These are phyloP conservation scores for Ustilago curta DNA, from an alignment of 1,284 basidiomycete genomes.

Conservation along the genomic window DNA sequence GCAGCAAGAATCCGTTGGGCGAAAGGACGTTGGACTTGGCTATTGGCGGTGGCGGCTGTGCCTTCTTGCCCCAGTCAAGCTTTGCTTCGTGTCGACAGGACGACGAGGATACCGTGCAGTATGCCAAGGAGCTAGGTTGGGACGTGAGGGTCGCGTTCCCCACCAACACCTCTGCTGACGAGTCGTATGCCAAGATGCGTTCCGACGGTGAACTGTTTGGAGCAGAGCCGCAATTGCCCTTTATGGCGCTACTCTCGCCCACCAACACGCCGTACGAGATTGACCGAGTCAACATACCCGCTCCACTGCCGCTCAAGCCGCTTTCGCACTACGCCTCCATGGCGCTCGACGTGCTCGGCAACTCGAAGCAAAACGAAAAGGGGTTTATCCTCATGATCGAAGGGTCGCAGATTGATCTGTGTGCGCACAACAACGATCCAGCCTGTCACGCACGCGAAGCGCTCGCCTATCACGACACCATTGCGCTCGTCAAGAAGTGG, in stretches of 20 bases:
- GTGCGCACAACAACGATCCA: conserved; percentile 62
- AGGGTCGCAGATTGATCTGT: conserved; percentile 66
- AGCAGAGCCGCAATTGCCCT: conserved; percentile 36
- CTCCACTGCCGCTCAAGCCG: conserved; percentile 33
- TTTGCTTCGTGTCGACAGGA: conserved; percentile 65
- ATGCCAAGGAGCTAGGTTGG: conserved; percentile 56
- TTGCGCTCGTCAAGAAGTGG: conserved; percentile 63
- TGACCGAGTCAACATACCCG: conserved; percentile 55
- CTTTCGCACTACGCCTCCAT: conserved; percentile 48
- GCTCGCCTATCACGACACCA: conserved; percentile 69
- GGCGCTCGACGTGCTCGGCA: conserved; percentile 43
- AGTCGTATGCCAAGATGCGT: not conserved
- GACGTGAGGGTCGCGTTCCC: conserved; percentile 47
- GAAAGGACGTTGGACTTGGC: conserved; percentile 66
- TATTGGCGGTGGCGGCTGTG: conserved; percentile 70
- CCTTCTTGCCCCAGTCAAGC: conserved; percentile 67
- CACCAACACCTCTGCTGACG: conserved; percentile 30
- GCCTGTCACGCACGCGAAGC: conserved; percentile 67
- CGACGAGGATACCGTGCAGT: conserved; percentile 61
- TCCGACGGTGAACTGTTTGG: conserved; percentile 11
- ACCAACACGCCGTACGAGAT: conserved; percentile 67
- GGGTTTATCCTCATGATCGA: conserved; percentile 67
- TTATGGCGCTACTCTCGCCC: conserved; percentile 53
- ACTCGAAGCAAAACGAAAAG: conserved; percentile 36
- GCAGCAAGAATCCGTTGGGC: conserved; percentile 40